Evolutionary conservation across 192 early-diverging fungal species (phyloP), one percentile per base, ranked within the genome.

Genomic region (Mortierella alpina): DNA sequence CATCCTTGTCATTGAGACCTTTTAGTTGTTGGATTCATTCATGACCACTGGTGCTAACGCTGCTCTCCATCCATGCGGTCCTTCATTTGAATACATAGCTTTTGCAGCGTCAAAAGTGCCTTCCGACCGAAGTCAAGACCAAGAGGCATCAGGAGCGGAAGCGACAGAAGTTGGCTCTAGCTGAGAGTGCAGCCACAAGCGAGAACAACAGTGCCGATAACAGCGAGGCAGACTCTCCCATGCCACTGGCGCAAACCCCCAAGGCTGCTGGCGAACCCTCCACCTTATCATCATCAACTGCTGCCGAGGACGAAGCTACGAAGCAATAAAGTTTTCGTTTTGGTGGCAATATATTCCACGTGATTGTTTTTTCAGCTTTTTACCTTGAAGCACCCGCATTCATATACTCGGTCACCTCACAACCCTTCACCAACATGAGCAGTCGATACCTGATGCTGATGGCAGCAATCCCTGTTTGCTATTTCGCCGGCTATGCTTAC

Each of bases 401-500:
- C 63, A 41, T 40, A n/a, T n/a, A n/a, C n/a, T n/a, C n/a, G n/a
- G n/a, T n/a, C n/a, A n/a, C n/a, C n/a, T n/a, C 64, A 55, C 15
- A 42, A 15, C 7, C 51, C 39, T 20, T 55, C 14, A 23, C 31
- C 7, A 47, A 17, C 45, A 79, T 79, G 75, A 71, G 68, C 44
- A 59, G 49, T 46, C 64, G 75, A 13, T 79, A 71, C 39, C 7
- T 79, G 57, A 57, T 79, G 63, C 31, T 79, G n/a, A 54, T 70
- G n/a, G 59, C 64, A 45, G 75, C 75, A 10, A 48, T 79, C 41
- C 75, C 75, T 14, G 56, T 71, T 7, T 79, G 75, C 20, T 79
- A 79, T 17, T 71, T 79, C 72, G 75, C 69, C 20, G 75, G 75
- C 52, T 79, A 79, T 22, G 75, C 69, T 15, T 79, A 71, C 59